phyloP scores from a whole-genome alignment of 2,329 filamentous ascomycete genomes.

The Dothiorella sarmentorum region DNA sequence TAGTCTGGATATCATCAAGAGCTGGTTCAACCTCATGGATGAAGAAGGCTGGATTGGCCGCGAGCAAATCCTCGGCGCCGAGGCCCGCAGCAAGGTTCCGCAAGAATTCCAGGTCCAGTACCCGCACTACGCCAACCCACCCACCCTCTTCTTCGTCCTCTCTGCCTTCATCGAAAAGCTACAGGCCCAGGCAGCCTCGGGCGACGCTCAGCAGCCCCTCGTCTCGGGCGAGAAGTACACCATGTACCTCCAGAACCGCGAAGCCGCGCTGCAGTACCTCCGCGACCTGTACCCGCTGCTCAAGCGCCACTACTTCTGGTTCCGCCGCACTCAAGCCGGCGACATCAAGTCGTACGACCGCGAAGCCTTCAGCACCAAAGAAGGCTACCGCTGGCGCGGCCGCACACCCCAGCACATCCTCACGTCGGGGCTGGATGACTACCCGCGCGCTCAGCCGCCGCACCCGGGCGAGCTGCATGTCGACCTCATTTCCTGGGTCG shows the following conservation, averaged over 20 bases:
- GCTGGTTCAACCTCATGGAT: slow-evolving; percentile 95
- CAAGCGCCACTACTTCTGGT: slow-evolving; percentile 90
- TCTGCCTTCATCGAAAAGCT: slow-evolving; percentile 81
- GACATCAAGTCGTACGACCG: slow-evolving; percentile 91
- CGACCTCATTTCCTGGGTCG: slow-evolving; percentile 94
- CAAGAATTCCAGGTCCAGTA: slow-evolving; percentile 92
- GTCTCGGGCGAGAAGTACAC: slow-evolving; percentile 54
- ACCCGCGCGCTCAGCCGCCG: slow-evolving; percentile 87
- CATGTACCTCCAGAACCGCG: slow-evolving; percentile 64
- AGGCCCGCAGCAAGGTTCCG: slow-evolving; percentile 93
- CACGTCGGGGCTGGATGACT: slow-evolving; percentile 93
- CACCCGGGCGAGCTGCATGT: slow-evolving; percentile 95
- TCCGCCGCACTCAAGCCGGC: slow-evolving; percentile 84
- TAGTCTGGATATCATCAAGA: slow-evolving; percentile 81
- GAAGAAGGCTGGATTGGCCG: slow-evolving; percentile 96
- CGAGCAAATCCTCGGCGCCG: slow-evolving; percentile 87
- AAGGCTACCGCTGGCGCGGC: slow-evolving; percentile 93
- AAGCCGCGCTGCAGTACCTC: slow-evolving; percentile 68
- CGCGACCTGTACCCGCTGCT: slow-evolving; percentile 79
- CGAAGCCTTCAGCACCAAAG: slow-evolving; percentile 80
- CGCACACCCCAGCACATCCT: slow-evolving; percentile 82
- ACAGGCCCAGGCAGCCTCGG: slow-evolving; percentile 41
- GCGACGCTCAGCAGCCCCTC: slow-evolving; percentile 33
- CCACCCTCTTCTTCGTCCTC: slow-evolving; percentile 86
- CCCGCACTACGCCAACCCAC: slow-evolving; percentile 95